Conservation (phyloP, 2,329 filamentous ascomycete species). For the Fusarium sp. region DNA sequence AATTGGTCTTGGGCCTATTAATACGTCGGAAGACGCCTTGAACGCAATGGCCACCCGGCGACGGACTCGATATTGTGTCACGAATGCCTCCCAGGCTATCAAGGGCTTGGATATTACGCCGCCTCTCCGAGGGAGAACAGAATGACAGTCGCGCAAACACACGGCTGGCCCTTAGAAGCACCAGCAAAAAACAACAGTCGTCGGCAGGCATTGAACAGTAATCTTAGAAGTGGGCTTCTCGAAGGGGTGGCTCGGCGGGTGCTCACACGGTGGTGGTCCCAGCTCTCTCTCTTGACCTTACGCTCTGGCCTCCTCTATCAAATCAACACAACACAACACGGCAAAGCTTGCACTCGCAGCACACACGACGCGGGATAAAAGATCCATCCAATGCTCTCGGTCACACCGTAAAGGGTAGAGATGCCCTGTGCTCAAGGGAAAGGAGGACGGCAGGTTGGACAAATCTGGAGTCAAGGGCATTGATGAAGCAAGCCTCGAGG, state of each 20-base stretch:
- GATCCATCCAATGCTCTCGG: slow-evolving; percentile 6
- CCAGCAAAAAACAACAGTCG: neutral
- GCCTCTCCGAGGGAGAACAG: neutral
- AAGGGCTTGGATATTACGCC: neutral
- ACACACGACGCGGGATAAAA: slow-evolving; percentile 16
- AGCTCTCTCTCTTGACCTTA: slow-evolving; percentile 23
- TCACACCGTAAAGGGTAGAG: slow-evolving; percentile 12
- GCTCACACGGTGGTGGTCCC: slow-evolving; percentile 31
- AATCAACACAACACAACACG: slow-evolving; percentile 17
- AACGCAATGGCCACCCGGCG: slow-evolving; percentile 12
- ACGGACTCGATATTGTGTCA: slow-evolving; percentile 16
- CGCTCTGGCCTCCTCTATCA: slow-evolving; percentile 6
- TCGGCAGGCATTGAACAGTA: slow-evolving; percentile 41
- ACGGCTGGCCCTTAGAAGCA: neutral
- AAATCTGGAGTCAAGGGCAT: neutral
- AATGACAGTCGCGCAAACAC: neutral
- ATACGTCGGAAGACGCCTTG: slow-evolving; percentile 1
- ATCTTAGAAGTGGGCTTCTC: slow-evolving; percentile 40
- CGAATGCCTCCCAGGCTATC: slow-evolving; percentile 4
- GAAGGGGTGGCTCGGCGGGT: slow-evolving; percentile 7
- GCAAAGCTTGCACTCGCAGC: slow-evolving; percentile 5
- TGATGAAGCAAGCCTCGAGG: neutral
- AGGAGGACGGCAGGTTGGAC: neutral
- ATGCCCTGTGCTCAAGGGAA: neutral
- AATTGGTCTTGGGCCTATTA: slow-evolving; percentile 5